Evolutionary conservation across 2,329 filamentous ascomycete genomes (phyloP).

Genomic region (Fusarium guadeloupense): DNA sequence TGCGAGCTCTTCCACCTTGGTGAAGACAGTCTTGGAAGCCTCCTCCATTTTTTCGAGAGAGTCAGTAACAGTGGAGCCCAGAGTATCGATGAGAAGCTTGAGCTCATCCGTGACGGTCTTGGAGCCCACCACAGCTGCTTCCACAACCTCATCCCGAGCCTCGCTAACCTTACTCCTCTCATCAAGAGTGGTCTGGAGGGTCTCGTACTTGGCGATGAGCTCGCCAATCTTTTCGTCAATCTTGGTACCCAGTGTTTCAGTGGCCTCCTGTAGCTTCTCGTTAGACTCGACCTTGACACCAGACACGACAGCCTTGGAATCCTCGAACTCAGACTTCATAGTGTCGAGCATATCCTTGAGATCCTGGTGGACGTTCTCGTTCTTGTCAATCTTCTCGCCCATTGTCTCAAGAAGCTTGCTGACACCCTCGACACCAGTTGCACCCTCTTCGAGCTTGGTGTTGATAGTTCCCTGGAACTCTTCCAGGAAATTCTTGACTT

Average conservation of each 20-base stretch:
- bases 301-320: conserved; percentile 80
- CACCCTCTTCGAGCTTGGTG: conserved; percentile 78
- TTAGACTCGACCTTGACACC: conserved; percentile 85
- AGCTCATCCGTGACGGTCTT: conserved; percentile 88
- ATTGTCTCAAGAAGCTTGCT: conserved; percentile 75
- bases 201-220: conserved; percentile 87
- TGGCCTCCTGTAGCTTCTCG: conserved; percentile 73
- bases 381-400: conserved; percentile 68
- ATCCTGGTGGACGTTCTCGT: conserved; percentile 66
- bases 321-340: conserved; percentile 88
- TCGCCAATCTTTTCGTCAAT: conserved; percentile 75
- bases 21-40: conserved; percentile 87
- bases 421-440: conserved; percentile 75
- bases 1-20: conserved; percentile 81
- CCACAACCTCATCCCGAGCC: conserved; percentile 75
- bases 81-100: conserved; percentile 83
- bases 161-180: conserved; percentile 78
- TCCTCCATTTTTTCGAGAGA: conserved; percentile 87
- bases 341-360: conserved; percentile 77
- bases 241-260: conserved; percentile 63
- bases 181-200: conserved; percentile 78
- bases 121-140: conserved; percentile 77
- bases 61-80: conserved; percentile 82
- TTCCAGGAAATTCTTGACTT: conserved; percentile 79
- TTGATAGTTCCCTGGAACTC: conserved; percentile 82